These are phyloP conservation scores for Starmerella roubikii DNA, from an alignment of 805 yeast genomes.

Conservation along the genomic window DNA sequence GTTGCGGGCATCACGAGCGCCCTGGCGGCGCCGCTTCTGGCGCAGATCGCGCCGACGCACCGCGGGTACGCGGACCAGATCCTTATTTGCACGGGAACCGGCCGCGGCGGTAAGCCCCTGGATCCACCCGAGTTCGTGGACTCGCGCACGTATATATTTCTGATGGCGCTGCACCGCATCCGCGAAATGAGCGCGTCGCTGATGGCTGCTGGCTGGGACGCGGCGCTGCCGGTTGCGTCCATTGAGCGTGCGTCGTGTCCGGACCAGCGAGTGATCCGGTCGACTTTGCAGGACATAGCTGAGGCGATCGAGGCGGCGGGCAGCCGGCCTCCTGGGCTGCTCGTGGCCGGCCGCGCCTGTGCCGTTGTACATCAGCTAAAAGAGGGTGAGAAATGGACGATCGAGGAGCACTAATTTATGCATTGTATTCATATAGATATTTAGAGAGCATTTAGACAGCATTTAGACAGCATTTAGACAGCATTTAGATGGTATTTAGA, in stretches of 20 bases:
- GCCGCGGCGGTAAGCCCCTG: constrained; percentile 73
- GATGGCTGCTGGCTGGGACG: constrained; percentile 54
- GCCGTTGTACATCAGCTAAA: constrained; percentile 31
- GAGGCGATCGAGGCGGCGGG: constrained; percentile 66
- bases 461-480: too few relatives aligned
- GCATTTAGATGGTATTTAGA: too few relatives aligned
- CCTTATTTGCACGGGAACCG: constrained; percentile 87
- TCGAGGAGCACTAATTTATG: constrained; percentile 31
- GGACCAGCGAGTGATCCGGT: constrained; percentile 75
- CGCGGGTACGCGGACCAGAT: constrained; percentile 87
- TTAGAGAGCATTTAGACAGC: neutral
- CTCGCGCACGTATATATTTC: constrained; percentile 68
- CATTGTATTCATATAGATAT: too few relatives aligned
- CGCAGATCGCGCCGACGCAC: constrained; percentile 82
- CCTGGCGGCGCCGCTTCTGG: constrained; percentile 68
- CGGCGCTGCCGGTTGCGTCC: constrained; percentile 62
- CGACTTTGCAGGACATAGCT: constrained; percentile 51
- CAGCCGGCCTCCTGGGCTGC: constrained; percentile 82
- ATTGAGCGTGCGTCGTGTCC: constrained; percentile 89
- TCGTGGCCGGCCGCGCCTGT: constrained; percentile 73
- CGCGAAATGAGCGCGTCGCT: constrained; percentile 26
- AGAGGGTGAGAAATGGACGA: constrained; percentile 29
- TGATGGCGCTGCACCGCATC: constrained; percentile 79
- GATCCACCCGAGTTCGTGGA: constrained; percentile 57
- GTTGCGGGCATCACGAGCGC: constrained; percentile 87